Evolutionary conservation across 495 filamentous ascomycete genomes (phyloP).

Genomic region (Tuber indicum): DNA sequence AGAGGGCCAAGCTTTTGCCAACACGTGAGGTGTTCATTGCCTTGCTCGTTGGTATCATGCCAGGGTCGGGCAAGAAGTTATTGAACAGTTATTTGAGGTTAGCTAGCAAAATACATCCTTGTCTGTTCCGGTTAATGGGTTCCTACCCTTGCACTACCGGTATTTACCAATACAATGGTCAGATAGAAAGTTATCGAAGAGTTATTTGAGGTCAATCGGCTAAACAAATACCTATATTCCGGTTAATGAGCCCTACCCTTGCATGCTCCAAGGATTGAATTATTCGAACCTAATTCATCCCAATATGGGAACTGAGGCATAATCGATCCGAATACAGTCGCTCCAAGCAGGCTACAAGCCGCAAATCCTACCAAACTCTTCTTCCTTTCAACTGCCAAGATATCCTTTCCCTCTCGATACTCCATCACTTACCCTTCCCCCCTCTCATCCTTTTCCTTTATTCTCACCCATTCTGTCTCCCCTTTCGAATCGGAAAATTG

Average conservation of each 20-base stretch:
- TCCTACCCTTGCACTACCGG: too few relatives aligned
- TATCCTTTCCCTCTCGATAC: slow-evolving; percentile 6
- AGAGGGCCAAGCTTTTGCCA: background rate
- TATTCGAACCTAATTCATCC: background rate
- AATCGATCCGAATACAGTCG: background rate
- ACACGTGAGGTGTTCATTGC: background rate
- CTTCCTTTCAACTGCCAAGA: background rate
- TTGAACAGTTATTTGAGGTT: too few relatives aligned
- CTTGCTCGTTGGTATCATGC: background rate
- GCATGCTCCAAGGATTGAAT: background rate
- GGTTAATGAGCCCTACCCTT: too few relatives aligned
- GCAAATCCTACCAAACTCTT: background rate
- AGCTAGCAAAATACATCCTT: too few relatives aligned
- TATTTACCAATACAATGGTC: background rate
- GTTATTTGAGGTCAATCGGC: too few relatives aligned
- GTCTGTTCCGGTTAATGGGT: too few relatives aligned
- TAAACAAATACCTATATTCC: too few relatives aligned
- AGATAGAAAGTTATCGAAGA: too few relatives aligned
- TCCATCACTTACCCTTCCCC: background rate
- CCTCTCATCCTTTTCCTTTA: background rate
- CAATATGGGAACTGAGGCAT: background rate
- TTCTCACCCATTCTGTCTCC: background rate
- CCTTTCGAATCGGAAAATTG: background rate
- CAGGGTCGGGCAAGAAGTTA: too few relatives aligned
- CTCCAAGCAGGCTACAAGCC: background rate